Base-by-base conservation (phyloP, 495 filamentous ascomycete species). In the Viridothelium virens region DNA sequence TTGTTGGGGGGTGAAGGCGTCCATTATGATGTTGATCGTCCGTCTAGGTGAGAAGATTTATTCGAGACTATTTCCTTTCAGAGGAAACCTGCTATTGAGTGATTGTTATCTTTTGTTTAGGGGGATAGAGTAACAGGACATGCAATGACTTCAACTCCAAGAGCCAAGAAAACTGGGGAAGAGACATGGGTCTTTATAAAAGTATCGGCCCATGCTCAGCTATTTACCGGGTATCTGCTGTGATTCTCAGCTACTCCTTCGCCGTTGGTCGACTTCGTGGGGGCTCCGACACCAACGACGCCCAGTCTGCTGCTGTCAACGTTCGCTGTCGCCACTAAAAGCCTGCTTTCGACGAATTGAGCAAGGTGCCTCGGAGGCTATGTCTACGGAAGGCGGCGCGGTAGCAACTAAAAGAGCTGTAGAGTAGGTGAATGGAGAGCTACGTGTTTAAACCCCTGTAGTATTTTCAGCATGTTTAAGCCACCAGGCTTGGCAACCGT, bases 1-100 rank as follows among this genome's bases (percentile, higher is more conserved):
- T 63, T 70, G 61, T 12, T 66, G 48, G 5, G 69, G 62, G 2
- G 66, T 65, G 68, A 65, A 65, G 25, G 69, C 56, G 25, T 67
- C 59, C 53, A 59, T 59, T 1, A 36, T 36, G 14, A 44, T 0
- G 14, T 25, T 25, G 63, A 47, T 56, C 69, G 41, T 14, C 41
- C 14, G 14, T 7, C 41, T 44, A 1, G 6, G 41, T 7, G 7
- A 7, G 41, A 14, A 7, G 7, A 7, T 44, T 44, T 44, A 7
- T 44, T 44, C 14, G 7, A 0, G 6, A 7, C 41, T 44, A 7
- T 44, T 44, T 44, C 1, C 25, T 25, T 25, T 25, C 25, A 25
- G 25, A 25, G 25, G 25, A 25, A 25, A 25, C 25, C 25, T 25
- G 25, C 25, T 25, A 25, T 25, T 25, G 25, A 25, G 25, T 25